These are phyloP conservation scores for Lathyrus aphaca DNA, from an alignment of 306 rosid species.

Conservation along the genomic window DNA sequence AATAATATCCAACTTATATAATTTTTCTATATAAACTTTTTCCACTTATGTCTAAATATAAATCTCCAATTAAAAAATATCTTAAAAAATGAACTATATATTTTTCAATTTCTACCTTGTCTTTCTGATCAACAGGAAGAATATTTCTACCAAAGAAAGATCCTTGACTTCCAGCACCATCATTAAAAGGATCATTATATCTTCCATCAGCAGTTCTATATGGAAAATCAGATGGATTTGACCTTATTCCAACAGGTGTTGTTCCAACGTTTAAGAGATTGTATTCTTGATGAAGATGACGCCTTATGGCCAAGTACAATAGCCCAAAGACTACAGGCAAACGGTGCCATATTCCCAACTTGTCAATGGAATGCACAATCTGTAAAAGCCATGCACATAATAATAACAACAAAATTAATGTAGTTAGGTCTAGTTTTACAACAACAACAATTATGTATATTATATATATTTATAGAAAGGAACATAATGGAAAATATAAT, in stretches of 20 bases:
- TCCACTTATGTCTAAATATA: too few relatives aligned
- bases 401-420: neutral
- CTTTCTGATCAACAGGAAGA: slow-evolving; percentile 52
- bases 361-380: slow-evolving; percentile 62
- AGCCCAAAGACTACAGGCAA: slow-evolving; percentile 58
- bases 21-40: too few relatives aligned
- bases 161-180: slow-evolving; percentile 55
- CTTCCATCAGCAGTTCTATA: slow-evolving; percentile 54
- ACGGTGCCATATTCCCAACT: slow-evolving; percentile 58
- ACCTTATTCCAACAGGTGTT: slow-evolving; percentile 51
- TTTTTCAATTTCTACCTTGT: slow-evolving; percentile 30
- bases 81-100: too few relatives aligned
- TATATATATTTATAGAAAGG: neutral
- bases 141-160: slow-evolving; percentile 63
- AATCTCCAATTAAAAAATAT: too few relatives aligned
- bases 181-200: slow-evolving; percentile 61
- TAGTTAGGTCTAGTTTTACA: neutral
- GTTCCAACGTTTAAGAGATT: slow-evolving; percentile 60
- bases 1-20: too few relatives aligned
- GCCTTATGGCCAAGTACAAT: slow-evolving; percentile 39
- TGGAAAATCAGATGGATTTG: slow-evolving; percentile 52
- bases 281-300: slow-evolving; percentile 60
- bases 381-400: slow-evolving; percentile 21
- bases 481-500: neutral
- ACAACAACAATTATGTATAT: neutral